Percentiles rank a stretch among this genome's conserved stretches.
Evolutionary conservation across 2,329 filamentous ascomycete genomes (phyloP).

Genomic region (Penicillium verrucosum): DNA sequence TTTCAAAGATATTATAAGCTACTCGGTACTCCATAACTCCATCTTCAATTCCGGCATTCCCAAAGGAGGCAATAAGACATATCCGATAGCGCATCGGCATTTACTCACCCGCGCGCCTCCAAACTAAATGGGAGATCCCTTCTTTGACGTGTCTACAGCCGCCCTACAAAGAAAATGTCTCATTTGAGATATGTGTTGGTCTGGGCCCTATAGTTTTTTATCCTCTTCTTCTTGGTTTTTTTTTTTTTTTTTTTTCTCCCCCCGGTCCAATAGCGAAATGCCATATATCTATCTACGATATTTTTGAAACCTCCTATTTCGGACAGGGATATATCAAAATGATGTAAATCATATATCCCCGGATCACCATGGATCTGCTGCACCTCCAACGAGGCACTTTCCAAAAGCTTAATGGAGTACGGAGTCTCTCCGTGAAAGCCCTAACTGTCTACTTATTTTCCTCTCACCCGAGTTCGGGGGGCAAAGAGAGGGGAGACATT

Average conservation of each 20-base stretch:
- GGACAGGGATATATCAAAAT: background rate
- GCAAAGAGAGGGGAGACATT: background rate
- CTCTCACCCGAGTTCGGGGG: background rate
- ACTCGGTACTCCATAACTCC: no score
- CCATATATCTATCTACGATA: background rate
- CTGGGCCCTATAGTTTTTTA: background rate
- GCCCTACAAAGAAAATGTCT: background rate
- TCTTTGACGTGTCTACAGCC: background rate
- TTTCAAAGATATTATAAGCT: background rate
- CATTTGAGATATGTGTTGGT: background rate
- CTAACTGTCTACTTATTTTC: background rate
- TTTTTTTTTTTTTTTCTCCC: background rate
- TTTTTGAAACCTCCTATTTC: background rate
- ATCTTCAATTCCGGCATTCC: no score
- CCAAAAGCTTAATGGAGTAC: slow-evolving; percentile 11
- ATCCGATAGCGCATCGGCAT: background rate
- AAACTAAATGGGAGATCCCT: background rate
- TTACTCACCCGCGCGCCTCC: background rate
- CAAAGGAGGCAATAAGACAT: background rate
- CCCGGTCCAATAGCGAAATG: background rate
- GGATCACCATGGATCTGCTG: slow-evolving; percentile 18
- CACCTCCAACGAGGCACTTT: background rate
- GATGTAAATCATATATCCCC: slow-evolving; percentile 9
- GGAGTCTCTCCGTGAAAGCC: background rate
- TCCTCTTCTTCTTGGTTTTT: background rate